Evolutionary conservation across 306 rosid genomes (phyloP).

Genomic region (Cicer judaicum): DNA sequence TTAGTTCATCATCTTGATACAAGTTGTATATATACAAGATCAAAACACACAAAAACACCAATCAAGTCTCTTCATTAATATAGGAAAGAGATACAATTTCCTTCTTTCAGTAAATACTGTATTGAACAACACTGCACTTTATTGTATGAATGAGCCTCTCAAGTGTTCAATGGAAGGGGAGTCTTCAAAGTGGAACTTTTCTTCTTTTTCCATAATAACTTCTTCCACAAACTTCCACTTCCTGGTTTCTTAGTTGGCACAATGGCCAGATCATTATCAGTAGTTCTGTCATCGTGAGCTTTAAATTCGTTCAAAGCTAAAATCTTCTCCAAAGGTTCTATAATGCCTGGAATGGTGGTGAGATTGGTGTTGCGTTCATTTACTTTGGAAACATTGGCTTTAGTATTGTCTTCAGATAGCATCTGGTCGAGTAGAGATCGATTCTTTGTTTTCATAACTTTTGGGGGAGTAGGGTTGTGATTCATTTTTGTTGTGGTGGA

Average conservation of each 20-base stretch:
- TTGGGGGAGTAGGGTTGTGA: slow-evolving; percentile 36
- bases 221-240: slow-evolving; percentile 69
- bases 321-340: slow-evolving; percentile 56
- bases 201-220: slow-evolving; percentile 79
- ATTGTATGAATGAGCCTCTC: slow-evolving; percentile 37
- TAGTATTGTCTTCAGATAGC: slow-evolving; percentile 72
- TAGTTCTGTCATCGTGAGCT: slow-evolving; percentile 39
- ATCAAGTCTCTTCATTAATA: slow-evolving; percentile 18
- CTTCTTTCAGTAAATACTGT: slow-evolving; percentile 29
- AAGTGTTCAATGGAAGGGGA: slow-evolving; percentile 47
- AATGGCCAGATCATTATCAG: slow-evolving; percentile 58
- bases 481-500: slow-evolving; percentile 19
- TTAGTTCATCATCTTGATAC: too few species aligned
- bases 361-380: slow-evolving; percentile 39
- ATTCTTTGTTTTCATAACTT: slow-evolving; percentile 48
- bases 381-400: slow-evolving; percentile 49
- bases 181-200: slow-evolving; percentile 60
- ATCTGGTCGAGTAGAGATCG: slow-evolving; percentile 77
- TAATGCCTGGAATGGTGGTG: slow-evolving; percentile 33
- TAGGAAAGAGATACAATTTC: slow-evolving; percentile 17
- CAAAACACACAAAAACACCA: slow-evolving; percentile 47
- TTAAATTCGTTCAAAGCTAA: slow-evolving; percentile 50
- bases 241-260: slow-evolving; percentile 64
- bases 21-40: slow-evolving; percentile 40
- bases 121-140: slow-evolving; percentile 35